A percentile compares a stretch with the other conserved stretches of the same genome.
Conservation (phyloP, 176 grass and related monocot species). For the Dactylis glomerata region DNA sequence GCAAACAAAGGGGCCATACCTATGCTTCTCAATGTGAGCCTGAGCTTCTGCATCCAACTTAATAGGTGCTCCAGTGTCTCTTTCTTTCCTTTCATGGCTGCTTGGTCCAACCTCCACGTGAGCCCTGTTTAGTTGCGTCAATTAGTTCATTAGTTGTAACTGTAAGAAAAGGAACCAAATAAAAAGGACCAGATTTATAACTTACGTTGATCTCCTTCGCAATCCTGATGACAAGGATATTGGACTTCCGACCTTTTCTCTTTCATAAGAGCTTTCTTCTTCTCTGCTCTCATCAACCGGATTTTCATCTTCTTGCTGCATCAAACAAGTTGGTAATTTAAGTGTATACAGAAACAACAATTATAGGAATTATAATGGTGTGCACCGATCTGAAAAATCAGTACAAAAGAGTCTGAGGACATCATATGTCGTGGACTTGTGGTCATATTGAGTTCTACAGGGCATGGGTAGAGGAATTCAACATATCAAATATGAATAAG, state of each 20-base stretch:
- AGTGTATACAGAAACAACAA: background rate
- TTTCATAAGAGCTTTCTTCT: slow-evolving; percentile 42
- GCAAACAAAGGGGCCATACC: slow-evolving; percentile 29
- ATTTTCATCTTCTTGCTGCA: slow-evolving; percentile 61
- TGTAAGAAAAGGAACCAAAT: background rate
- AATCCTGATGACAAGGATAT: slow-evolving; percentile 58
- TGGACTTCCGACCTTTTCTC: slow-evolving; percentile 38
- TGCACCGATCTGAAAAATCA: background rate
- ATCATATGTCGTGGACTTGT: background rate
- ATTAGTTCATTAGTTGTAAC: background rate
- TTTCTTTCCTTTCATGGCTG: slow-evolving; percentile 44
- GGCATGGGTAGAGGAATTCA: background rate
- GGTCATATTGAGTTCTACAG: background rate
- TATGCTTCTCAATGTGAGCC: slow-evolving; percentile 84
- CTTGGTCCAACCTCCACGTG: slow-evolving; percentile 38
- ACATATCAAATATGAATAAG: background rate
- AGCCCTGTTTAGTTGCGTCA: slow-evolving; percentile 39
- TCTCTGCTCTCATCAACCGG: slow-evolving; percentile 45
- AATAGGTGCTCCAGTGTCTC: slow-evolving; percentile 51
- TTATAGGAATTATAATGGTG: background rate
- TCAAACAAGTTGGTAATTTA: background rate
- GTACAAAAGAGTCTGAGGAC: background rate
- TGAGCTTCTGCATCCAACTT: slow-evolving; percentile 80
- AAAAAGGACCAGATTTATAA: slow-evolving; percentile 16
- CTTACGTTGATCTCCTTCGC: slow-evolving; percentile 65